phyloP scores from a whole-genome alignment of 129 eudicot genomes.

The Deinandra increscens region DNA sequence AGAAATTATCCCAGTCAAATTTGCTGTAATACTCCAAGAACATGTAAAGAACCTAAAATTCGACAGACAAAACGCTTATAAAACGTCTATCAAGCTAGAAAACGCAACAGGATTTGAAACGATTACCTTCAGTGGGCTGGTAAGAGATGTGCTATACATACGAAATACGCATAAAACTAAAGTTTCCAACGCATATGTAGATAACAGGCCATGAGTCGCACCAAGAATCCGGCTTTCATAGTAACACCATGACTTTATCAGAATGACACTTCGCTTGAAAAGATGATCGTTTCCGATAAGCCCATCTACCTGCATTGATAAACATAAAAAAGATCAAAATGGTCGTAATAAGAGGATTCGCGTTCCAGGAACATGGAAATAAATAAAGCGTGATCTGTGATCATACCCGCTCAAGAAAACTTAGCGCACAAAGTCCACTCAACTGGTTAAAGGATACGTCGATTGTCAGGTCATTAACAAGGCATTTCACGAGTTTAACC shows the following conservation, averaged over 20 bases:
- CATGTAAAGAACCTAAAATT: conserved; percentile 60
- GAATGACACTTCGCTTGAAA: conserved; percentile 77
- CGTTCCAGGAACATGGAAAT: conserved; percentile 12
- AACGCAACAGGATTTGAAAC: neutral
- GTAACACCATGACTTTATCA: conserved; percentile 90
- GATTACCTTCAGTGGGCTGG: conserved; percentile 68
- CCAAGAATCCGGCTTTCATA: conserved; percentile 83
- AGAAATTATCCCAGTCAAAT: conserved; percentile 71
- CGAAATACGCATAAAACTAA: conserved; percentile 70
- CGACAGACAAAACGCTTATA: neutral
- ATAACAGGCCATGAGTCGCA: conserved; percentile 73
- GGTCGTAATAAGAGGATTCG: neutral
- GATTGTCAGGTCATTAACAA: conserved; percentile 47
- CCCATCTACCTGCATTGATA: conserved; percentile 64
- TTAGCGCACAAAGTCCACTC: conserved; percentile 81
- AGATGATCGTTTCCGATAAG: conserved; percentile 66
- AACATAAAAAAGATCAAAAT: conserved; percentile 1
- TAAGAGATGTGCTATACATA: conserved; percentile 49
- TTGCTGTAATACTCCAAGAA: conserved; percentile 71
- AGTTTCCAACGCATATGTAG: conserved; percentile 88
- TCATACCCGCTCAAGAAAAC: conserved; percentile 92
- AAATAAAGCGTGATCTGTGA: no score
- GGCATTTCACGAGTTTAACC: conserved; percentile 91
- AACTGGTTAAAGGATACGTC: conserved; percentile 86
- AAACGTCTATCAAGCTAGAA: neutral